Percentiles rank a stretch among this genome's conserved stretches.
Evolutionary conservation across 805 yeast species (phyloP).

Genomic region (Cyberlindnera sargentensis): DNA sequence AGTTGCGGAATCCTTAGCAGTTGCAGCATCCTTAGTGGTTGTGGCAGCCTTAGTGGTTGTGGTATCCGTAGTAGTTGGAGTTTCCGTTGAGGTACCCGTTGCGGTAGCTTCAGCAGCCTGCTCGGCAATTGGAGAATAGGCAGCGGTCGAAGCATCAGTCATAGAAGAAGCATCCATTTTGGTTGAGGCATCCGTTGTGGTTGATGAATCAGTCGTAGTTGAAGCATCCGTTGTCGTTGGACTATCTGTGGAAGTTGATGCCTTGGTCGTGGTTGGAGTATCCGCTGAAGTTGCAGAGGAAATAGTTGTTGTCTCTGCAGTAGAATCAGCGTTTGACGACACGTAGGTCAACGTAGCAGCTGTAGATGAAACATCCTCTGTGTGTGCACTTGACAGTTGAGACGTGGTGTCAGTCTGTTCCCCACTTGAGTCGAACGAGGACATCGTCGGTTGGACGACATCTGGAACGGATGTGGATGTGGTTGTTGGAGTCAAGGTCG

Average conservation of each 20-base stretch:
- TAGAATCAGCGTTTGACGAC: conserved; percentile 1
- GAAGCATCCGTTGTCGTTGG: too few relatives aligned
- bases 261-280: background rate
- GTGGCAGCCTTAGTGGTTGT: background rate
- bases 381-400: too few relatives aligned
- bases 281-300: background rate
- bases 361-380: too few relatives aligned
- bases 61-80: background rate
- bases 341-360: too few relatives aligned
- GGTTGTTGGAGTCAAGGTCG: background rate
- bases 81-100: background rate
- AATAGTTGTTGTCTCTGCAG: background rate
- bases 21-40: background rate
- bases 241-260: background rate
- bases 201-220: too few relatives aligned
- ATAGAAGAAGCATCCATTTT: too few relatives aligned
- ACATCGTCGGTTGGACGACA: background rate
- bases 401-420: too few relatives aligned
- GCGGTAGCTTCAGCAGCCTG: background rate
- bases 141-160: too few relatives aligned
- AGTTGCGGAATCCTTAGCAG: background rate
- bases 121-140: too few relatives aligned
- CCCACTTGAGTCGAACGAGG: background rate
- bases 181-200: too few relatives aligned
- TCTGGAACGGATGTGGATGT: background rate